A percentile compares a stretch with the other conserved stretches of the same genome.
phyloP scores from a whole-genome alignment of 2,329 filamentous ascomycete genomes.

The Ophiostoma pallidulum region DNA sequence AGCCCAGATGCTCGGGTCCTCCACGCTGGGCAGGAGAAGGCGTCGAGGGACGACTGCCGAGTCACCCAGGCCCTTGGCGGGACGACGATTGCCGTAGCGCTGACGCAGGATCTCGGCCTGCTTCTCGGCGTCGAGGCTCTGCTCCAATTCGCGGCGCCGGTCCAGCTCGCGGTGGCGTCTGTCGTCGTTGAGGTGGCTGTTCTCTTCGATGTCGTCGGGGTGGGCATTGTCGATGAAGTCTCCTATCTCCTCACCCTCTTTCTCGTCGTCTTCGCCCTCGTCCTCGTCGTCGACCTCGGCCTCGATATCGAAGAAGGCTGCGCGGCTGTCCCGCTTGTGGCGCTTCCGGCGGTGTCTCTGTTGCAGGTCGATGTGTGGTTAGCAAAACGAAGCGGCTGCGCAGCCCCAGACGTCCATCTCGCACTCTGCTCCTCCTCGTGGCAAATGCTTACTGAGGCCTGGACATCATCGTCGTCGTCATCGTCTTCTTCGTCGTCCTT shows the following conservation, averaged over 20 bases:
- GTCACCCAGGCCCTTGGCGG: constrained; percentile 55
- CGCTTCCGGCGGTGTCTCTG: constrained; percentile 70
- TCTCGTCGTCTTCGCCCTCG: constrained; percentile 78
- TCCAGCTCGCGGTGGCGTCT: constrained; percentile 90
- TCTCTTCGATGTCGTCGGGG: constrained; percentile 78
- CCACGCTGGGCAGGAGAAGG: constrained; percentile 80
- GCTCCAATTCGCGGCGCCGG: constrained; percentile 76
- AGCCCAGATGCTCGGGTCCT: constrained; percentile 94
- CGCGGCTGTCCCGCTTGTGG: constrained; percentile 58
- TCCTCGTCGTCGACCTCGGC: constrained; percentile 97
- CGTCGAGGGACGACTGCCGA: constrained; percentile 74
- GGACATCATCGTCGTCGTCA: no score
- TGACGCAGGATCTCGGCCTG: constrained; percentile 79
- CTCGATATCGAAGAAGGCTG: constrained; percentile 93
- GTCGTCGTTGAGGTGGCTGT: constrained; percentile 75
- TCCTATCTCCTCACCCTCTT: constrained; percentile 73
- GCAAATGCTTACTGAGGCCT: constrained; percentile 29
- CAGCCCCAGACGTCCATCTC: no score
- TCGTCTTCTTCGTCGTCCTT: no score
- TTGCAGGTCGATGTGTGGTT: background rate
- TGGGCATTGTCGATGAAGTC: constrained; percentile 85
- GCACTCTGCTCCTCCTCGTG: background rate
- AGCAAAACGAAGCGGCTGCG: no score
- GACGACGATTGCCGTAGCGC: constrained; percentile 73
- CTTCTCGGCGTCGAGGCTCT: constrained; percentile 86